Evolutionary conservation across 371 early-diverging fungal species (phyloP).

Genomic region (Parasitella parasitica): DNA sequence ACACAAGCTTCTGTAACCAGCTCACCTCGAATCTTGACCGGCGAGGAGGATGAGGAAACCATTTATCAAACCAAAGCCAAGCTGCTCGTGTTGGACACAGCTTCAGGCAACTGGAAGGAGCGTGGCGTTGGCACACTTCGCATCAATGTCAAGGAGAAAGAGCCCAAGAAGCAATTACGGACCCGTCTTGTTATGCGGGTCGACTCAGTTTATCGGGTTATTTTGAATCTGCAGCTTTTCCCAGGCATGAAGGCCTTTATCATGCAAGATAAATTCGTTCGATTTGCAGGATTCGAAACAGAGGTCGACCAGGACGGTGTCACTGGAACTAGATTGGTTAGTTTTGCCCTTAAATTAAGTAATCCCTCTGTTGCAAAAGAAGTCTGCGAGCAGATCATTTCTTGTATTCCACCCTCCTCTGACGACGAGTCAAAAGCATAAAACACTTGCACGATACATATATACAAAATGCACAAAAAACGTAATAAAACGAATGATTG

Average conservation of each 20-base stretch:
- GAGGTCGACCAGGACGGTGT: conserved; percentile 25
- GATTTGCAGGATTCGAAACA: conserved; percentile 53
- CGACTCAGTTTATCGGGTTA: conserved; percentile 58
- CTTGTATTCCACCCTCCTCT: conserved; percentile 9
- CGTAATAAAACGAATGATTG: not conserved
- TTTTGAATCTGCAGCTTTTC: conserved; percentile 58
- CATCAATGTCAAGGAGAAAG: conserved; percentile 36
- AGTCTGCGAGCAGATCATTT: conserved; percentile 15
- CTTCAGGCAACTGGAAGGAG: conserved; percentile 43
- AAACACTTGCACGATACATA: not conserved
- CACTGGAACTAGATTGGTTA: conserved; percentile 36
- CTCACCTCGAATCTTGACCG: conserved; percentile 44
- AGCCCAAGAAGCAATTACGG: conserved; percentile 5
- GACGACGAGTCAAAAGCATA: not conserved
- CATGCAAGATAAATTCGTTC: conserved; percentile 60
- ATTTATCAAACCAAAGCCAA: conserved; percentile 49
- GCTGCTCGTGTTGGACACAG: conserved; percentile 39
- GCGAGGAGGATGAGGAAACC: conserved; percentile 53
- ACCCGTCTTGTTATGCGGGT: conserved; percentile 64
- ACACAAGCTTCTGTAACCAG: conserved; percentile 24
- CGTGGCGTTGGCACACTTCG: conserved; percentile 49
- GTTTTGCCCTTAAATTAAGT: conserved; percentile 46
- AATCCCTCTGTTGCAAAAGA: conserved; percentile 18
- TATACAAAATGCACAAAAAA: not conserved
- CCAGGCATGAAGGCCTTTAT: conserved; percentile 52